A percentile compares a stretch with the other conserved stretches of the same genome.
These are phyloP conservation scores for Alnus glutinosa DNA, from an alignment of 306 rosid genomes.

Conservation along the genomic window DNA sequence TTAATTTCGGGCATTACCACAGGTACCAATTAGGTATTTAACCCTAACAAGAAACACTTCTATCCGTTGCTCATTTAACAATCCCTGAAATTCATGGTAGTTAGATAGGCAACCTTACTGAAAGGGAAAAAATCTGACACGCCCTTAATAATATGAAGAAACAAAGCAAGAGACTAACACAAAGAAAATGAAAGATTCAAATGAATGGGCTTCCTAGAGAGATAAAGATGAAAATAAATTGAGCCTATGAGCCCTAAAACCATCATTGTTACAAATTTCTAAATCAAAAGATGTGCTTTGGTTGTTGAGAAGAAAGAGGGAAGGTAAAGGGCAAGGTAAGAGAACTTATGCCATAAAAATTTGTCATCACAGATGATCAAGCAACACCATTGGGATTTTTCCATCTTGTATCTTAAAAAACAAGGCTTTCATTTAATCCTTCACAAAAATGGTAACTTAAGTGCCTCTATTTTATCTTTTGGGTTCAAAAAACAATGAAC, in stretches of 20 bases:
- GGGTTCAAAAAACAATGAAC: not conserved
- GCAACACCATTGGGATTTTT: not conserved
- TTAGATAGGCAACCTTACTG: not conserved
- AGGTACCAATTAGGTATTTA: no score
- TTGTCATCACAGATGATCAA: not conserved
- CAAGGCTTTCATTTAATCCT: not conserved
- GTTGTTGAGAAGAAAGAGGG: not conserved
- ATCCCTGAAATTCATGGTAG: not conserved
- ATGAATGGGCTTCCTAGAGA: not conserved
- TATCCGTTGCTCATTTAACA: not conserved
- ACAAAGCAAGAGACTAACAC: not conserved
- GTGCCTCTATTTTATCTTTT: not conserved
- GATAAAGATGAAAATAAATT: not conserved
- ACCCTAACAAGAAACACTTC: not conserved
- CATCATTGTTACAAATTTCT: not conserved
- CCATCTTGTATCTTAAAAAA: not conserved
- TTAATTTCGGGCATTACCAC: no score
- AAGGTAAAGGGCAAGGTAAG: not conserved
- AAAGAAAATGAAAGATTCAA: not conserved
- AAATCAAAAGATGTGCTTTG: not conserved
- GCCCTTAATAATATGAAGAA: not conserved
- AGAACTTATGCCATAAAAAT: not conserved
- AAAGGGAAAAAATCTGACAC: not conserved
- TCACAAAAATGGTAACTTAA: not conserved
- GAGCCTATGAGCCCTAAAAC: not conserved